Base-by-base conservation (phyloP, 176 grass and related monocot genomes). In the Cenchrus americanus region DNA sequence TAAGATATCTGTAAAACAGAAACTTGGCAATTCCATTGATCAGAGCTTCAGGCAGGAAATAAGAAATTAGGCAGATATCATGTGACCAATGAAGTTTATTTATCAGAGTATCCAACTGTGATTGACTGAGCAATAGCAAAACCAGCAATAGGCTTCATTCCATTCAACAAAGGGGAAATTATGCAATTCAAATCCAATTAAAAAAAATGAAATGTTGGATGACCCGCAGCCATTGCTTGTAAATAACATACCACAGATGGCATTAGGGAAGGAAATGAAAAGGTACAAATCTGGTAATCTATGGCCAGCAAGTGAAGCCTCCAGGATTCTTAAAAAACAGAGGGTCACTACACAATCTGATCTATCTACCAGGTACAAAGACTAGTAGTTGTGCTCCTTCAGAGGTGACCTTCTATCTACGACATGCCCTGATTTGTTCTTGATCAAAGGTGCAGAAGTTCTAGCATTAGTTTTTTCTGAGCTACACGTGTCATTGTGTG, bases 301-400 rank as follows among this genome's bases (percentile, higher is more conserved):
- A 75, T 40, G 27, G 57, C 59, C 50, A 44, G 76, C 57, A 80
- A 47, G 30, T 50, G 18, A 58, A 85, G 52, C 51, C 23, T 78
- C 32, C 21, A 44, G 51, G 40, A 66, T 57, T 59, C 40, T 34
- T 47, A 24, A 53, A 44, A 71, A 40, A 50, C 32, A 74, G 59
- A 62, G 34, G 53, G 77, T 88, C 82, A 88, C 61, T 73, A 42
- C 50, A 84, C 8, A 41, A 80, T 71, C 75, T 82, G 78, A 74
- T 76, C 48, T 55, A 68, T 24, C 75, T 61, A 77, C 7, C n/a
- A 76, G 3, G 61, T 82, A 67, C 47, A 7, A 82, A 92, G 76
- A 72, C 71, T 85, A 92, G 34, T 86, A 92, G 65, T 94, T 92
- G 23, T 94, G 26, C 75, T 94, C 93, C 82, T 92, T 92, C 21